Evolutionary conservation across 768 basidiomycete genomes (phyloP).

Genomic region (Suillus ampliporus): DNA sequence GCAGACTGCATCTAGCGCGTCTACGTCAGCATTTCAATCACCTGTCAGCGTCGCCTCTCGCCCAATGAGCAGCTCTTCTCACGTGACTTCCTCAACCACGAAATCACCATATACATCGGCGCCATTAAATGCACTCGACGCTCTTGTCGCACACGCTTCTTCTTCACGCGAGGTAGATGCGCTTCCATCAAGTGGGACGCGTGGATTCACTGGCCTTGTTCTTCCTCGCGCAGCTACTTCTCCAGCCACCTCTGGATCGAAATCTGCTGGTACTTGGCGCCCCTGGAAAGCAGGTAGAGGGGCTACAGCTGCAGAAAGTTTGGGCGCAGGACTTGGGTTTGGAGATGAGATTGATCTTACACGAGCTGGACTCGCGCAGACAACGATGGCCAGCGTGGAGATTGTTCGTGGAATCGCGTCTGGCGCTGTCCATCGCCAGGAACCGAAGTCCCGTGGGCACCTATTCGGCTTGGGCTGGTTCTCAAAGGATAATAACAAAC

Average conservation of each 20-base stretch:
- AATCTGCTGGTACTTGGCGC: constrained; percentile 17
- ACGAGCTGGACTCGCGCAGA: constrained; percentile 78
- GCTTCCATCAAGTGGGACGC: constrained; percentile 56
- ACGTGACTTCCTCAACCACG: constrained; percentile 27
- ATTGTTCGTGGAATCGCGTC: constrained; percentile 62
- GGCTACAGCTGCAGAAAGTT: constrained; percentile 27
- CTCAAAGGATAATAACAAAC: constrained; percentile 29
- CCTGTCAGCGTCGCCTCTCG: constrained; percentile 18
- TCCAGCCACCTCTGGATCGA: constrained; percentile 23
- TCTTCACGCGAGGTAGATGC: constrained; percentile 29
- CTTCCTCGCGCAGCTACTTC: constrained; percentile 48
- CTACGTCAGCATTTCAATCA: constrained; percentile 4
- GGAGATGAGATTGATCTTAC: constrained; percentile 73
- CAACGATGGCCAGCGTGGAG: constrained; percentile 89
- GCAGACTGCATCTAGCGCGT: constrained; percentile 14
- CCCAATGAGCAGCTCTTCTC: constrained; percentile 21
- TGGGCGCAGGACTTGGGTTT: constrained; percentile 33
- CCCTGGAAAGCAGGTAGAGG: constrained; percentile 31
- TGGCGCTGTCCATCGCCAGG: constrained; percentile 24
- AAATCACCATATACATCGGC: constrained; percentile 38
- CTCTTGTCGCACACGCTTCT: constrained; percentile 37
- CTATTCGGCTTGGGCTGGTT: constrained; percentile 37
- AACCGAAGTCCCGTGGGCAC: constrained; percentile 25
- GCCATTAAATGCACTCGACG: constrained; percentile 36
- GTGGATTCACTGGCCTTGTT: constrained; percentile 58